Base-by-base conservation (phyloP, 1,139 yeast species). In the Blastobotrys serpentis region DNA sequence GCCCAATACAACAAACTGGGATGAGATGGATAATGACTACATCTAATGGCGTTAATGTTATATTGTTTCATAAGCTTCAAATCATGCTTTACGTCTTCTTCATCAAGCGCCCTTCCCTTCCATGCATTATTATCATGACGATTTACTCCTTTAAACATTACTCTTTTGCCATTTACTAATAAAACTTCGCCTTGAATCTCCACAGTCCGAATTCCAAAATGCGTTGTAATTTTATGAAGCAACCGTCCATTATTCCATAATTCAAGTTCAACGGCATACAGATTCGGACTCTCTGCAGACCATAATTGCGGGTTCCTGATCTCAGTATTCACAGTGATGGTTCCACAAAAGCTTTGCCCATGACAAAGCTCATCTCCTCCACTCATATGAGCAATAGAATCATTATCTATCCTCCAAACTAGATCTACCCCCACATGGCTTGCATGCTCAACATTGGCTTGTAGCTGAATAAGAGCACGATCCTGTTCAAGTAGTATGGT, bases 21-120 rank as follows among this genome's bases (percentile, higher is more conserved):
- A 40, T 59, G 61, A 4, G 62, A 57, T 5, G 73, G 73, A 42
- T 69, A 69, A 52, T 69, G 73, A 2, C 71, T 63, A 19, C 70
- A 63, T 25, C 73, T 57, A 21, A 69, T 58, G 1, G 72, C 68
- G 53, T 69, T 69, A 48, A 69, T 61, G 47, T 69, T 69, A 56
- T 64, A 60, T 43, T 57, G 54, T 52, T 69, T 69, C 73, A 69
- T 69, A 5, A 65, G 47, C 32, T 51, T 26, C 43, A 69, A 52
- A 51, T 69, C 73, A 11, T 59, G 52, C 43, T 58, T 56, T 23
- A 68, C 56, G 52, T 59, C 69, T 11, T 64, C 67, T 3, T 58
- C 51, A 4, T 69, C 64, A 8, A 69, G 64, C 0, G 73, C 70
- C 16, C 73, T 59, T n/a, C 73, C 73, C 40, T 49, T 54, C 10